Evolutionary conservation across 176 grass and related monocot genomes (phyloP), one percentile per base, ranked within the genome.

Genomic region (Paspalum notatum): DNA sequence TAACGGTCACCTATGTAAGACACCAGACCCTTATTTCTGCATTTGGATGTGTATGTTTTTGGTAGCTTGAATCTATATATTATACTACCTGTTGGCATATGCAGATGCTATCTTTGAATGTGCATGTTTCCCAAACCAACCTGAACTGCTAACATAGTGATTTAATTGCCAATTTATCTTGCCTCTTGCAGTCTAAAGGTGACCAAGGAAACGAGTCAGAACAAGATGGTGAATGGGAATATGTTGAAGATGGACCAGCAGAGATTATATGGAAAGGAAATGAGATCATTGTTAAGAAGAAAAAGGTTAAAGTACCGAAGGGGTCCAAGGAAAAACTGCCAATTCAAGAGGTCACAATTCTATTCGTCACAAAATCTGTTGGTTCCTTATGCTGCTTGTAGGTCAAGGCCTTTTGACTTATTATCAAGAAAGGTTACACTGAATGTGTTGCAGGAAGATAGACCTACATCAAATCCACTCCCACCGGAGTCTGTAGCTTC

Each of bases 261-360:
- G 92, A 99, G 82, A 95, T 99, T 72, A 95, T 93, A 77, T 95
- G 93, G 96, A 70, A 95, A 81, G 93, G 86, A 87, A 95, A 95
- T 86, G 96, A 99, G 45, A 99, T 99, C 60, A 95, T 86, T 38
- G 88, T 99, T n/a, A 99, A 95, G 82, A 99, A 99, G 90, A 99
- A 95, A 88, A 95, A 50, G 41, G 51, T 95, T 64, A 95, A 85
- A 90, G 60, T 95, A 78, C 74, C 90, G 72, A 99, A 95, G 85
- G 72, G 71, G 66, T 9, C 20, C 84, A 78, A 81, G 82, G 79
- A 84, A 67, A 90, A 69, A 40, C 52, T 11, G n/a, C 56, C 20
- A 77, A 79, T 37, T 62, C 70, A 86, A 62, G 86, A 93, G 93
- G 96, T 95, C 47, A 11, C 42, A 18, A 70, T 84, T 88, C 18